Base-by-base conservation (phyloP, 2,329 filamentous ascomycete species). In the Volutella citrinella region DNA sequence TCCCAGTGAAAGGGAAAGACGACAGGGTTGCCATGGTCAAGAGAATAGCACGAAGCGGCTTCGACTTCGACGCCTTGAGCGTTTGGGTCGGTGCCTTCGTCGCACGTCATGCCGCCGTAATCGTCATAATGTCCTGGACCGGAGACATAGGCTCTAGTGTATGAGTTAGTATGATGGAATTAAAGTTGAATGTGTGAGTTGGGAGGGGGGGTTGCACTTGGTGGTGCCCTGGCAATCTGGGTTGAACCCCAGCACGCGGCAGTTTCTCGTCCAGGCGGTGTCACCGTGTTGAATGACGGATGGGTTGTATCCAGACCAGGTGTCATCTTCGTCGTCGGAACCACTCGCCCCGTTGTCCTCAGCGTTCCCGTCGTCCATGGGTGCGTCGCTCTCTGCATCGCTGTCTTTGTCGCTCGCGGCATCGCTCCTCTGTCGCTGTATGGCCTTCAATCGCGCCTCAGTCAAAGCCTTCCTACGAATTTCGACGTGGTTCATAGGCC, bases 1-100 rank as follows among this genome's bases (percentile, higher is more conserved):
- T 28, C 27, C 33, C 33, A 35, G 10, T 35, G 33, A 15, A 35
- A 35, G 1, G 33, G 33, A 21, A 30, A 35, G 12, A 30, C 22
- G 5, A n/a, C n/a, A n/a, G 33, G 33, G 18, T 35, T 27, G 4
- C n/a, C 21, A 12, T 28, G 19, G 13, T 30, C 21, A 7, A 30
- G 27, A 17, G 30, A 27, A 6, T 22, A n/a, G 11, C 30, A 35
- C 13, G 27, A 35, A 3, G 17, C 11, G 13, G 26, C 11, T n/a
- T n/a, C n/a, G 4, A 30, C 11, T 7, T 23, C 11, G 5, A 28
- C 5, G 13, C 14, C 27, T 3, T 28, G 16, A 12, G 18, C 25
- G 11, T 35, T 35, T 13, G 27, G 27, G 5, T 35, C 33, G 6
- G 18, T 19, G 27, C 33, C 33, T 11, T 21, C 10, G 10, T n/a